phyloP scores from a whole-genome alignment of 805 yeast genomes.

The Helenozyma baotianmanensis region DNA sequence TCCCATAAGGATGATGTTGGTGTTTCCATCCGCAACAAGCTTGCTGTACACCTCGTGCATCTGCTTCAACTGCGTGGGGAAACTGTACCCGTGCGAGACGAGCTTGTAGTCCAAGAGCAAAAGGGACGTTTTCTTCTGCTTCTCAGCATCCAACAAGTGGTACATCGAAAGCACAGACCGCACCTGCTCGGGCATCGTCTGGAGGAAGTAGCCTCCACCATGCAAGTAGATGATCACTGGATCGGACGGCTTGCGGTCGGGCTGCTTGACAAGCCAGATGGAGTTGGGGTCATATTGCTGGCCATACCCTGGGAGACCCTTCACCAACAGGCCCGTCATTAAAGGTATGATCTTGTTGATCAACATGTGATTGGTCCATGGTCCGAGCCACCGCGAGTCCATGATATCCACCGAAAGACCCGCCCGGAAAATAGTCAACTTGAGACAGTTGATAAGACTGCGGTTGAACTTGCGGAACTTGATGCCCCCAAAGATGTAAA shows the following conservation, averaged over 20 bases:
- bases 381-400: constrained; percentile 10
- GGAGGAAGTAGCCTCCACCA: constrained; percentile 38
- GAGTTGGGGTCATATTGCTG: constrained; percentile 25
- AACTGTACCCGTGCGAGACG: constrained; percentile 24
- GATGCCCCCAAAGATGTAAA: constrained; percentile 14
- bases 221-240: constrained; percentile 33
- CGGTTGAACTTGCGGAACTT: constrained; percentile 12
- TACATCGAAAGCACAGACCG: constrained; percentile 26
- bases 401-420: constrained; percentile 11
- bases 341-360: constrained; percentile 9
- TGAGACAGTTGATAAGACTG: constrained; percentile 10
- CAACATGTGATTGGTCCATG: constrained; percentile 13
- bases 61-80: constrained; percentile 32
- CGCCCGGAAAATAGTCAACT: constrained; percentile 10
- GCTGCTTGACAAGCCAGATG: constrained; percentile 31
- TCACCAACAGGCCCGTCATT: constrained; percentile 5
- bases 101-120: constrained; percentile 30
- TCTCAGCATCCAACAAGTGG: constrained; percentile 22
- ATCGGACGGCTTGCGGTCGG: constrained; percentile 19
- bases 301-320: constrained; percentile 27
- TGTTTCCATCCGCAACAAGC: constrained; percentile 17
- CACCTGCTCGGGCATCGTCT: constrained; percentile 27
- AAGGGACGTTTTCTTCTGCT: constrained; percentile 19
- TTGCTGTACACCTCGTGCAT: constrained; percentile 23
- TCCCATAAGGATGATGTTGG: constrained; percentile 33